Percentiles rank a stretch among this genome's conserved stretches.
These are phyloP conservation scores for Aphanomyces cochlioides DNA, from an alignment of 352 stramenopile genomes.

Conservation along the genomic window DNA sequence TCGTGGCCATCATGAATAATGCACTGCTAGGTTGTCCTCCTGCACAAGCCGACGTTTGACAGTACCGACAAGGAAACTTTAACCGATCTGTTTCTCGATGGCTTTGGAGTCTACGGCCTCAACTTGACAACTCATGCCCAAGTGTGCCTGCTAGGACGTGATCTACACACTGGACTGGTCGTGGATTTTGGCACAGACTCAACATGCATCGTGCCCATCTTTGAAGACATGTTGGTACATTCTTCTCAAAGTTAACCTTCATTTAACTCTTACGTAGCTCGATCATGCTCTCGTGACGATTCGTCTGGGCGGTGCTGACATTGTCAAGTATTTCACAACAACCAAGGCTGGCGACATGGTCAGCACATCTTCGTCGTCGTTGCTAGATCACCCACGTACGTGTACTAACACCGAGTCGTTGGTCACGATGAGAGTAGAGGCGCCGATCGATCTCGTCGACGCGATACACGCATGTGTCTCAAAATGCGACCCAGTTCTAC, in stretches of 20 bases:
- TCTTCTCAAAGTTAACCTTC: not conserved
- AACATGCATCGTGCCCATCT: conserved; percentile 20
- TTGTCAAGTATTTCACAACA: not conserved
- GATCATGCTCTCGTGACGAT: conserved; percentile 24
- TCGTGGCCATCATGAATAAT: no score
- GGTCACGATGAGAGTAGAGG: no score
- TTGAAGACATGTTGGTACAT: conserved; percentile 29
- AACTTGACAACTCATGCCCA: conserved; percentile 25
- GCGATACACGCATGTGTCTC: not conserved
- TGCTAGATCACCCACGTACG: no score
- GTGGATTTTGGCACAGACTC: conserved; percentile 14
- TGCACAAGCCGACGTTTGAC: conserved; percentile 15
- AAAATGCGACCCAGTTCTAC: conserved; percentile 9
- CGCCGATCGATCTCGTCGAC: not conserved
- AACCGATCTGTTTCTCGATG: not conserved
- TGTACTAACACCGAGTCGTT: no score
- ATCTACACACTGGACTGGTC: conserved; percentile 18
- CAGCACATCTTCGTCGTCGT: no score
- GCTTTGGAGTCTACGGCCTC: not conserved
- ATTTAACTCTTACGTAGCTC: conserved; percentile 12
- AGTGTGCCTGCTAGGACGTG: not conserved
- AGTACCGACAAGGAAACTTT: conserved; percentile 16
- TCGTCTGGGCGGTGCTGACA: not conserved
- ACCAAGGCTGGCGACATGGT: no score
- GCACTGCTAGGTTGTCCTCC: conserved; percentile 6